Evolutionary conservation across 1,284 basidiomycete genomes (phyloP), one percentile per base, ranked within the genome.

Genomic region (Marasmius sp.): DNA sequence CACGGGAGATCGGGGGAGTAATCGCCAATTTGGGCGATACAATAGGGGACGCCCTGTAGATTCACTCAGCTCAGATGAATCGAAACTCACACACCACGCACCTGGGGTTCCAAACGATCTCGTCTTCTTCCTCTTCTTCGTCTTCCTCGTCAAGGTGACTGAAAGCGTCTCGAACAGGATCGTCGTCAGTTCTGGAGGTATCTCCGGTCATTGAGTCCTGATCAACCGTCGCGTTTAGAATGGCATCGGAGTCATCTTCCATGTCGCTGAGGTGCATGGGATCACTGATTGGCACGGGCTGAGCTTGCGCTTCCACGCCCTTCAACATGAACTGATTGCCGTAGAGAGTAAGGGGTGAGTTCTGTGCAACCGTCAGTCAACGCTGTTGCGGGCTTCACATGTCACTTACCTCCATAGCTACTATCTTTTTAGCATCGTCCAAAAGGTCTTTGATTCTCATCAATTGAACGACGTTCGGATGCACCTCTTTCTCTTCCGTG

Each of bases 391-490:
- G 16, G 43, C 14, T 14, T 20, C 34, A 33, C 45, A 1, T 41
- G 45, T 59, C 27, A 70, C 80, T 66, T 65, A 89, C 91, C 74
- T 86, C 81, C 55, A 83, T 75, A 53, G 80, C 79, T 12, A 82
- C 84, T n/a, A 95, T 71, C 9, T 77, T 75, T 64, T 80, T 83
- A 1, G 90, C 91, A 69, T 98, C 95, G 33, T 83, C 79, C 58
- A 96, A 79, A 53, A 98, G 77, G 74, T 98, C 96, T 37, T 86
- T 82, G 59, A 98, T 92, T 62, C 97, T 85, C 94, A 97, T 97
- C 54, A 98, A 78, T 69, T 96, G 93, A 78, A 96, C 94, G 67
- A 94, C 95, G 68, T 97, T 98, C 2, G 96, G 96, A 77, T 97
- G 96, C 8, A 91, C 88, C 60, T 86, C 84, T 60, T 86, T 84